Base-by-base conservation (phyloP, 129 eudicot species). In the Artemisia annua region DNA sequence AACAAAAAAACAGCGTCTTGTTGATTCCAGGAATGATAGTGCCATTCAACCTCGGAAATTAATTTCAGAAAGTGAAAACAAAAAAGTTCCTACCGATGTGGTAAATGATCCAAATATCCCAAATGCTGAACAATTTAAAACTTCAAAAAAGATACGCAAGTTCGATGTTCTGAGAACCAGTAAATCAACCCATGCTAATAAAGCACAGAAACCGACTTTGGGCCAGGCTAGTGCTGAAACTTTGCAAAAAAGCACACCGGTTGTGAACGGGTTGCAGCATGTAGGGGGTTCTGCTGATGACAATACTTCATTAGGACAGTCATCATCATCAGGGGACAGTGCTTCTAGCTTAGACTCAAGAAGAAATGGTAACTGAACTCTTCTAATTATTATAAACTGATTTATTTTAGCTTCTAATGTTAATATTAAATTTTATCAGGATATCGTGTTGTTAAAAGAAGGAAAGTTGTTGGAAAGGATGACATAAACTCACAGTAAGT, bases 271-370 rank as follows among this genome's bases (percentile, higher is more conserved):
- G 63, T 70, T 79, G 14, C 72, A 32, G 60, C 72, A 26, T 11
- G 63, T 53, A 17, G 88, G 84, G 73, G 72, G 80, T 48, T 85
- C 89, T 69, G 77, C 72, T 49, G 81, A 78, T 79, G 89, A 81
- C 57, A 81, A 72, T 63, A 74, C 83, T 61, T 87, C 92, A 39
- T 85, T 87, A 12, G 75, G 79, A 39, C 67, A 75, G 60, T 24
- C 26, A 24, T 83, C 85, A 26, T 92, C 88, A 14, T 87, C 74
- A 26, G 84, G 77, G 54, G 87, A 62, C 28, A 62, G 69, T 62
- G 84, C 67, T 11, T 58, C 73, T 16, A 85, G 85, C 75, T 32
- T 62, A 72, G 75, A 75, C 69, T 80, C 90, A 15, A 67, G 66
- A 50, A 56, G 51, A 83, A 78, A 65, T 44, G 96, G 96, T 89